Evolutionary conservation across 2,329 filamentous ascomycete genomes (phyloP).

Genomic region (Verticillium zaregamsianum): DNA sequence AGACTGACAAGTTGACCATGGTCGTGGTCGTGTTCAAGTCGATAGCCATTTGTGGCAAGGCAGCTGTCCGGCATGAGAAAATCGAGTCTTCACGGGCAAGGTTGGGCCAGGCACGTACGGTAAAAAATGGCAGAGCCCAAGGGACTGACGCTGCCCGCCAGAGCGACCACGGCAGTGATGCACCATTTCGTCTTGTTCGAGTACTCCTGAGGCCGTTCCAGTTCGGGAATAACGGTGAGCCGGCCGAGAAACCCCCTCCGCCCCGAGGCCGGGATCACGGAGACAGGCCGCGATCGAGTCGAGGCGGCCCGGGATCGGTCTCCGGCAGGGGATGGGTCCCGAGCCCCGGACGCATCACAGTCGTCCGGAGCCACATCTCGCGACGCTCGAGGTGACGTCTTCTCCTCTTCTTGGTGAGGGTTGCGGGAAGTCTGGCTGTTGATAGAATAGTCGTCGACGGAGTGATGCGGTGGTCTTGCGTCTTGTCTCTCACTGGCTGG

Average conservation of each 20-base stretch:
- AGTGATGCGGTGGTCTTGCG: background rate
- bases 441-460: background rate
- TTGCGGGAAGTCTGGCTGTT: background rate
- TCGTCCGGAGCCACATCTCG: slow-evolving; percentile 1
- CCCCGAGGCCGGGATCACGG: slow-evolving; percentile 37
- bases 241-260: slow-evolving; percentile 70
- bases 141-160: slow-evolving; percentile 73
- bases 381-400: background rate
- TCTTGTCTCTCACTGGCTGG: background rate
- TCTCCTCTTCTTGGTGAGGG: background rate
- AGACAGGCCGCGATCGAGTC: slow-evolving; percentile 28
- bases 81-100: background rate
- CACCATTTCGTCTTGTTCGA: slow-evolving; percentile 74
- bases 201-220: slow-evolving; percentile 73
- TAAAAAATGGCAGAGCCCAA: slow-evolving; percentile 83
- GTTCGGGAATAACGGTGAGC: slow-evolving; percentile 71
- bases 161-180: slow-evolving; percentile 72
- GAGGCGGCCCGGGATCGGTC: slow-evolving; percentile 32
- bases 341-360: background rate
- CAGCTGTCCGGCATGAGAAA: slow-evolving; percentile 42
- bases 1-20: slow-evolving; percentile 70
- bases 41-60: slow-evolving; percentile 58
- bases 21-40: slow-evolving; percentile 61
- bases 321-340: slow-evolving; percentile 9
- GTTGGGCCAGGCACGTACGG: slow-evolving; percentile 47